Evolutionary conservation across 768 basidiomycete genomes (phyloP), one percentile per base, ranked within the genome.

Genomic region (Coprinopsis cinerea): DNA sequence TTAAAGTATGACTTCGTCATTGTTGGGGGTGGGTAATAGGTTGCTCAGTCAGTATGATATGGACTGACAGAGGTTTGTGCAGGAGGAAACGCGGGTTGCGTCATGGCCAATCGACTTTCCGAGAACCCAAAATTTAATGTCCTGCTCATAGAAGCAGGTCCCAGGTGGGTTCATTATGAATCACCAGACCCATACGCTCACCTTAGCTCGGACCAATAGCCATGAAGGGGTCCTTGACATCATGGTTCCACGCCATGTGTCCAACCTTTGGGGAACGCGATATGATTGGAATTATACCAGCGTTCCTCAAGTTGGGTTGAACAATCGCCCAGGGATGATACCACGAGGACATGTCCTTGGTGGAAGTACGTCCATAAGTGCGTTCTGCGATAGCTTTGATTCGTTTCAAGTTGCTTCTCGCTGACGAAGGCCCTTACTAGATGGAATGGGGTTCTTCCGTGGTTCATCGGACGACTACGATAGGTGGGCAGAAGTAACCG

Each of bases 261-360:
- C 45, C 2, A 52, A 20, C 6, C 52, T 59, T 15, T 47, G 48
- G 35, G 34, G 48, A 10, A 57, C 63, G 32, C 41, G 45, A 2
- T 61, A 55, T 30, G 64, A 66, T 44, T 70, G 68, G 68, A 68
- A 68, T 43, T 67, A 56, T 47, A 67, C 66, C n/a, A 64, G 65
- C 0, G 49, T 52, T 15, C 64, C 66, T 2, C 66, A 67, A 42
- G n/a, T 39, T 6, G 62, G 59, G 9, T 47, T 68, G 0, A 57
- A 60, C 45, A 57, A 57, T 17, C 63, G 64, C 0, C 14, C 53
- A 3, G 41, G 67, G 7, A 37, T 55, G 15, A 64, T 62, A 48
- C 58, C 62, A 6, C 44, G 65, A 18, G 67, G 68, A 1, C 50
- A 57, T 34, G 48, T 67, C 9, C 56, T 71, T 0, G 69, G 67